phyloP scores from a whole-genome alignment of 2,329 filamentous ascomycete species.

The Aspergillus aculeatus region DNA sequence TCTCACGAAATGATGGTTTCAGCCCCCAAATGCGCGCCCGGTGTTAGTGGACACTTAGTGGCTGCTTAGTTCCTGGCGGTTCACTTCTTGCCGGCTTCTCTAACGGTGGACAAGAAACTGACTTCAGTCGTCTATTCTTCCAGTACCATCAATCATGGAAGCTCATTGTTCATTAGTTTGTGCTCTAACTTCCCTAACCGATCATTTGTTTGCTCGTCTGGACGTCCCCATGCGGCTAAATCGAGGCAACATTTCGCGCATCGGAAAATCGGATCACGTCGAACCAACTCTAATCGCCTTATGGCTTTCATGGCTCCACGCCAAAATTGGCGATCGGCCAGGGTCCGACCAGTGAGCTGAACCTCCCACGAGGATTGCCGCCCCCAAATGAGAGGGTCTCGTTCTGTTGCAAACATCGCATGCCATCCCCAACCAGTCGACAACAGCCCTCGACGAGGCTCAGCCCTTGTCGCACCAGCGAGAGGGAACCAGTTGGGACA shows the following conservation, averaged over 20 bases:
- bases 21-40: background rate
- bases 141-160: background rate
- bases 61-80: background rate
- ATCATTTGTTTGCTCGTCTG: background rate
- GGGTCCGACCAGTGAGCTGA: background rate
- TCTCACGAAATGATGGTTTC: background rate
- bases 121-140: background rate
- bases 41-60: background rate
- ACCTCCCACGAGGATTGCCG: background rate
- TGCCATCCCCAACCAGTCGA: background rate
- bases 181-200: background rate
- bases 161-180: background rate
- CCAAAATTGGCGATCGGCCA: background rate
- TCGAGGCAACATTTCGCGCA: background rate
- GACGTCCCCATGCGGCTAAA: background rate
- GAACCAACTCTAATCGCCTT: background rate
- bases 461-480: background rate
- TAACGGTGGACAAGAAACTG: background rate
- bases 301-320: background rate
- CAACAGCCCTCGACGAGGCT: background rate
- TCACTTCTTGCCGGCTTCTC: background rate
- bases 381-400: background rate
- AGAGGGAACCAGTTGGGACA: background rate
- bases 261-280: background rate
- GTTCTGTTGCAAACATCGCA: background rate